phyloP scores from a whole-genome alignment of 2,329 filamentous ascomycete species.

The Davidsoniella neocaledoniae region DNA sequence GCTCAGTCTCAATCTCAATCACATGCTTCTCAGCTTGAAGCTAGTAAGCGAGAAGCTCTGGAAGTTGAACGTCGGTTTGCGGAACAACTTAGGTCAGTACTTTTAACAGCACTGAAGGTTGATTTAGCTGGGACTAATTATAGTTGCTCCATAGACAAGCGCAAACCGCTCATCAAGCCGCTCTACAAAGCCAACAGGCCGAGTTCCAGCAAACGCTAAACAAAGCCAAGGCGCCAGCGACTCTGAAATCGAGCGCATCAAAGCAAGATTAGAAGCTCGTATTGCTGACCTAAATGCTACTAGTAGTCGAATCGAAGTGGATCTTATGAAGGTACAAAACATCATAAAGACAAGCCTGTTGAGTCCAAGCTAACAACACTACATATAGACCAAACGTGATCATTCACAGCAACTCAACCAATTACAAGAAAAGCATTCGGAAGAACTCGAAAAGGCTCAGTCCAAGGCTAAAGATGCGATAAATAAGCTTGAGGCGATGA shows the following conservation, averaged over 20 bases:
- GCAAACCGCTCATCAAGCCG: constrained; percentile 13
- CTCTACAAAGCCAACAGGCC: not conserved
- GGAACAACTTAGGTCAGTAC: constrained; percentile 10
- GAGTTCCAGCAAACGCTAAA: constrained; percentile 26
- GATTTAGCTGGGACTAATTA: not conserved
- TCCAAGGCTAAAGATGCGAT: constrained; percentile 14
- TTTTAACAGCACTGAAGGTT: not conserved
- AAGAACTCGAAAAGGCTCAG: not conserved
- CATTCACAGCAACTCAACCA: constrained; percentile 43
- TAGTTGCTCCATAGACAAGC: not conserved
- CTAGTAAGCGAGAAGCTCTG: constrained; percentile 16
- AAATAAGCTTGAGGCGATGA: constrained; percentile 12
- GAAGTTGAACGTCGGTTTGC: constrained; percentile 13
- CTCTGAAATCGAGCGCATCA: constrained; percentile 31
- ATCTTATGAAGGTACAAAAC: constrained; percentile 37
- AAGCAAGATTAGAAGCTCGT: constrained; percentile 39
- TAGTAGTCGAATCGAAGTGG: constrained; percentile 43
- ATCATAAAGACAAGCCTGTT: not conserved
- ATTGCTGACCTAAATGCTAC: constrained; percentile 44
- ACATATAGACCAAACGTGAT: constrained; percentile 37
- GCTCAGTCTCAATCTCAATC: constrained; percentile 1
- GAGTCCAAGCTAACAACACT: not conserved
- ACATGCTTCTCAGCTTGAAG: constrained; percentile 1
- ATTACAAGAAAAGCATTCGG: constrained; percentile 24
- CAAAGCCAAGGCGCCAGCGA: constrained; percentile 29